Conservation (phyloP, 345 rosid genomes). For the Chamaenerion angustifolium region DNA sequence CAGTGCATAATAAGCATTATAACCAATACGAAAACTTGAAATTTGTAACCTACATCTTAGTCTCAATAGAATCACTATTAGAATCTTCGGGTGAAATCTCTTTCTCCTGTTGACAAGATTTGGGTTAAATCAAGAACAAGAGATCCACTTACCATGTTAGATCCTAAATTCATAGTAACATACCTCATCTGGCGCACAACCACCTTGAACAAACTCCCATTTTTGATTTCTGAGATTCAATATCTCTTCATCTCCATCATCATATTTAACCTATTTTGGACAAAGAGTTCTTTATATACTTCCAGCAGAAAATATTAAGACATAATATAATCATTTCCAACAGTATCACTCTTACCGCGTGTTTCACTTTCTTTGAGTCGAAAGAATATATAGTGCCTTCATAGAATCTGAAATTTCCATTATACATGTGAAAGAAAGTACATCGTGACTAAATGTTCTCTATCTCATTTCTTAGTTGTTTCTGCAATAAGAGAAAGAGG, state of each 20-base stretch:
- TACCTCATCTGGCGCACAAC: slow-evolving; percentile 39
- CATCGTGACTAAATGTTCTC: no score
- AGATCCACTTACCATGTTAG: background rate
- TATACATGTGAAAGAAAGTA: slow-evolving; percentile 6
- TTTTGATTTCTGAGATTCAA: slow-evolving; percentile 48
- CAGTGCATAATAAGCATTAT: no score
- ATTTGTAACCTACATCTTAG: no score
- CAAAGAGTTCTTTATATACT: background rate
- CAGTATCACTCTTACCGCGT: slow-evolving; percentile 38
- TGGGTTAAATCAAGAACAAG: slow-evolving; percentile 8
- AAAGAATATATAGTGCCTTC: slow-evolving; percentile 50
- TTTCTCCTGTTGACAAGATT: slow-evolving; percentile 36
- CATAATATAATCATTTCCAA: background rate
- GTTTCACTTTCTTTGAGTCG: slow-evolving; percentile 52
- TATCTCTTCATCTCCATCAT: slow-evolving; percentile 66
- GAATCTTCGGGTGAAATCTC: slow-evolving; percentile 20
- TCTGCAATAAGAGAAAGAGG: background rate
- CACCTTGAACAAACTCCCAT: no score
- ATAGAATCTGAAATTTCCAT: no score
- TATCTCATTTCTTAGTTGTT: no score
- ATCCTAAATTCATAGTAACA: slow-evolving; percentile 5
- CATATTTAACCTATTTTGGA: slow-evolving; percentile 39
- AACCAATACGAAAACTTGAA: no score
- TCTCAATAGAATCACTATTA: no score
- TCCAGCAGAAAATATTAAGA: background rate